Conservation (phyloP, 805 yeast genomes). For the Tetrapisispora pingtungensis region DNA sequence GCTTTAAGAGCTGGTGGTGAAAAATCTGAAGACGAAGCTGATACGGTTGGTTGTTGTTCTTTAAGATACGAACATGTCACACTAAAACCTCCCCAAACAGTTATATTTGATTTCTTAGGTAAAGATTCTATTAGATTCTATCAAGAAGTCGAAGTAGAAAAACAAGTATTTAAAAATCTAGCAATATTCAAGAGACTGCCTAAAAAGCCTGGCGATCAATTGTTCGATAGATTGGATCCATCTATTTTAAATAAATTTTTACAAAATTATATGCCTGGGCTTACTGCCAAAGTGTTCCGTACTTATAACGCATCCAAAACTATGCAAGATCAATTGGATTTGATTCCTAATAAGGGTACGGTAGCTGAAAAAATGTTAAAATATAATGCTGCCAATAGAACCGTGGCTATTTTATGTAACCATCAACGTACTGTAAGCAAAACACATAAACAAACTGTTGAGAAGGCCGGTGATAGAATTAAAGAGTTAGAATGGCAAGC, state of each 20-base stretch:
- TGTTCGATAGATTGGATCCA: conserved; percentile 86
- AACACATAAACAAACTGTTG: conserved; percentile 71
- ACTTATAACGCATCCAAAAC: conserved; percentile 94
- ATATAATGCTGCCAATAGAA: conserved; percentile 90
- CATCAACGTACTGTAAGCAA: conserved; percentile 91
- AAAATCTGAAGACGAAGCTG: conserved; percentile 94
- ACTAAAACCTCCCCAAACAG: conserved; percentile 73
- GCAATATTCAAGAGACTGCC: conserved; percentile 82
- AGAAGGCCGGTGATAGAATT: conserved; percentile 65
- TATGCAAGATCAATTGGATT: conserved; percentile 88
- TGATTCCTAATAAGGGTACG: conserved; percentile 77
- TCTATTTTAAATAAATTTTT: conserved; percentile 71
- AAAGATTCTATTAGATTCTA: conserved; percentile 87
- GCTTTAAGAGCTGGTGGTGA: conserved; percentile 98
- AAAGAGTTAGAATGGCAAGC: conserved; percentile 81
- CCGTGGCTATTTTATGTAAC: conserved; percentile 92
- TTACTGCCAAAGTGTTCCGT: conserved; percentile 95
- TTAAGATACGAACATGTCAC: conserved; percentile 83
- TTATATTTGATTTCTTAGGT: conserved; percentile 87
- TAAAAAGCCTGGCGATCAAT: conserved; percentile 82
- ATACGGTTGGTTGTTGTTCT: conserved; percentile 96
- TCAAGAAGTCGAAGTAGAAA: conserved; percentile 86
- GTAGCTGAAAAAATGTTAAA: conserved; percentile 78
- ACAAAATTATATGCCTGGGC: conserved; percentile 83
- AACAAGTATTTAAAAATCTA: conserved; percentile 84